Evolutionary conservation across 805 yeast species (phyloP).

Genomic region (Nakazawaea wickerhamii): DNA sequence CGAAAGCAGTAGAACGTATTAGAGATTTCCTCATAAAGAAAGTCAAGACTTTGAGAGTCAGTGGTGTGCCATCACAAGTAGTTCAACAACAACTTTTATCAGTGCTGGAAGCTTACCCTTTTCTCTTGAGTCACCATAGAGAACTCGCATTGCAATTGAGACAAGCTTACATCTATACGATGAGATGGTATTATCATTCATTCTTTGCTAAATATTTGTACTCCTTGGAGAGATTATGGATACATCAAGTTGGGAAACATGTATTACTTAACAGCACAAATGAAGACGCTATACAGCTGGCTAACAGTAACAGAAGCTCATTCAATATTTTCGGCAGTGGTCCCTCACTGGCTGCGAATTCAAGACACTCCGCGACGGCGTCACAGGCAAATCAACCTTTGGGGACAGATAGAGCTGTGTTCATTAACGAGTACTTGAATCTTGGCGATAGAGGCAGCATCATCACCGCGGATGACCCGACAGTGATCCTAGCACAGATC

Average conservation of each 20-base stretch:
- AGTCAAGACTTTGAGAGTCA: constrained; percentile 64
- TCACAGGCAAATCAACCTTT: neutral
- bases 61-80: constrained; percentile 63
- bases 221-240: constrained; percentile 59
- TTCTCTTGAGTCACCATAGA: constrained; percentile 48
- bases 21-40: constrained; percentile 61
- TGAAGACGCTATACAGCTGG: constrained; percentile 6
- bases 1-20: constrained; percentile 68
- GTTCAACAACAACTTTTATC: constrained; percentile 63
- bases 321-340: constrained; percentile 11
- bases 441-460: constrained; percentile 58
- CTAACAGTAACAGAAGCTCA: neutral
- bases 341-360: constrained; percentile 6
- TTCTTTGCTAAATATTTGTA: constrained; percentile 73
- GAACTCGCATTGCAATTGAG: constrained; percentile 67
- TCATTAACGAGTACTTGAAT: constrained; percentile 48
- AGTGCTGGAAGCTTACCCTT: constrained; percentile 57
- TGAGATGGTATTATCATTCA: constrained; percentile 87
- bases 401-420: constrained; percentile 3
- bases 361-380: neutral
- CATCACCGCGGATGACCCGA: constrained; percentile 46
- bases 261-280: constrained; percentile 47
- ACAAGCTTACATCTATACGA: constrained; percentile 79
- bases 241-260: constrained; percentile 49
- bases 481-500: constrained; percentile 75